A percentile compares a stretch with the other conserved stretches of the same genome.
Evolutionary conservation across 2,329 filamentous ascomycete species (phyloP).

Genomic region (Talaromyces amestolkiae): DNA sequence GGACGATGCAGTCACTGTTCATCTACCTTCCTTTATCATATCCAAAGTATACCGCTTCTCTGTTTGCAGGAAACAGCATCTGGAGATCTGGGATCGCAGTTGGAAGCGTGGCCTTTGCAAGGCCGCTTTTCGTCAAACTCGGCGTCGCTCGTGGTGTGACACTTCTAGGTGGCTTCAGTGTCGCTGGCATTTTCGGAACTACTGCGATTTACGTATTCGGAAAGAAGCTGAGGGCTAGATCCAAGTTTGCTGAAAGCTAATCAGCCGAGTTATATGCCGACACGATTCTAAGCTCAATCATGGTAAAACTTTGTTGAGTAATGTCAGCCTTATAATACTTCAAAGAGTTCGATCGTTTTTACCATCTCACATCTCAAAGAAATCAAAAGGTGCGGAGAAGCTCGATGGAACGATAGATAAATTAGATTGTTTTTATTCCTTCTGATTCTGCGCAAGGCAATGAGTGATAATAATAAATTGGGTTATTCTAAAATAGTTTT

Average conservation of each 20-base stretch:
- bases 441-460: background rate
- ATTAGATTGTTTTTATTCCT: background rate
- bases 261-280: background rate
- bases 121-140: slow-evolving; percentile 28
- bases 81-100: slow-evolving; percentile 32
- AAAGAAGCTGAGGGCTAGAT: background rate
- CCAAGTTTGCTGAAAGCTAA: background rate
- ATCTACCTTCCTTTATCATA: slow-evolving; percentile 39
- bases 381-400: background rate
- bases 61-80: slow-evolving; percentile 38
- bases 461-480: background rate
- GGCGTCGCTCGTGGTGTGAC: slow-evolving; percentile 30
- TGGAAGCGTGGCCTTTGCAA: slow-evolving; percentile 35
- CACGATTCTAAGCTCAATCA: background rate
- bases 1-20: slow-evolving; percentile 45
- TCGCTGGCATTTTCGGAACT: background rate
- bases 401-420: background rate
- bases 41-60: slow-evolving; percentile 33
- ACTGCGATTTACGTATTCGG: background rate
- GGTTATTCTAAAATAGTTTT: background rate
- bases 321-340: background rate
- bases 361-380: background rate
- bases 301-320: background rate
- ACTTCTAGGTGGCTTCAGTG: slow-evolving; percentile 21
- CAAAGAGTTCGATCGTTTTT: background rate